Percentiles rank a stretch among this genome's conserved stretches.
Conservation (phyloP, 352 stramenopile genomes). For the Phytophthora hibernalis region DNA sequence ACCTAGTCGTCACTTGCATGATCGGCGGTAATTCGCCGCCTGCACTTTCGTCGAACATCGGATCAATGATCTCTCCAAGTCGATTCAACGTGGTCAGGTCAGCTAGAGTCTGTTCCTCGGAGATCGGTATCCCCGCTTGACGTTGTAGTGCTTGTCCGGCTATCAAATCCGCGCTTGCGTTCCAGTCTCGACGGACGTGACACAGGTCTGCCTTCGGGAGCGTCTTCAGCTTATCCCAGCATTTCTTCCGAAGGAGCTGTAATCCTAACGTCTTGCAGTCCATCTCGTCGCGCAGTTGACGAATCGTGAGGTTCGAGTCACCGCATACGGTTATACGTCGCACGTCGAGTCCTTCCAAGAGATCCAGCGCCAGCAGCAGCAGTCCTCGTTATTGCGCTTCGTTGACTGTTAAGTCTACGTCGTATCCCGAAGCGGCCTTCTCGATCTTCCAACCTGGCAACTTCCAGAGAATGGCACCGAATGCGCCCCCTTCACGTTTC, state of each 20-base stretch:
- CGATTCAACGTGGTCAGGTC: too few relatives aligned
- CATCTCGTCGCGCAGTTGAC: not conserved
- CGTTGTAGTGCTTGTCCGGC: too few relatives aligned
- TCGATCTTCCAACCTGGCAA: not conserved
- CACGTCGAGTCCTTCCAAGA: not conserved
- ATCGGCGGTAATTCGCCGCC: too few relatives aligned
- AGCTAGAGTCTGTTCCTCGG: too few relatives aligned
- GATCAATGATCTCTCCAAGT: too few relatives aligned
- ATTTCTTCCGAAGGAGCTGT: not conserved
- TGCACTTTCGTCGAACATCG: too few relatives aligned
- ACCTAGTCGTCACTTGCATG: too few relatives aligned
- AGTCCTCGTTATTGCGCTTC: conserved; percentile 2
- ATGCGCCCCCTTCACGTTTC: conserved; percentile 6
- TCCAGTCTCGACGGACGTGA: too few relatives aligned
- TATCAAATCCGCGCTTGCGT: too few relatives aligned
- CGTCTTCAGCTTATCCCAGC: too few relatives aligned
- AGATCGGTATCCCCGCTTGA: too few relatives aligned
- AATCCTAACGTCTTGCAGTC: not conserved
- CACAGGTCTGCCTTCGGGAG: too few relatives aligned
- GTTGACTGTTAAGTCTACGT: conserved; percentile 24
- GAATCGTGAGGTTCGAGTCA: not conserved
- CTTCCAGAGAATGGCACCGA: conserved; percentile 17
- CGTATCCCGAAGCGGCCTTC: conserved; percentile 3
- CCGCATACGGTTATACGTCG: not conserved
- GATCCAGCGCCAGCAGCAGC: not conserved